These are phyloP conservation scores for Lenwebbia sp. DNA, from an alignment of 345 rosid species.

Conservation along the genomic window DNA sequence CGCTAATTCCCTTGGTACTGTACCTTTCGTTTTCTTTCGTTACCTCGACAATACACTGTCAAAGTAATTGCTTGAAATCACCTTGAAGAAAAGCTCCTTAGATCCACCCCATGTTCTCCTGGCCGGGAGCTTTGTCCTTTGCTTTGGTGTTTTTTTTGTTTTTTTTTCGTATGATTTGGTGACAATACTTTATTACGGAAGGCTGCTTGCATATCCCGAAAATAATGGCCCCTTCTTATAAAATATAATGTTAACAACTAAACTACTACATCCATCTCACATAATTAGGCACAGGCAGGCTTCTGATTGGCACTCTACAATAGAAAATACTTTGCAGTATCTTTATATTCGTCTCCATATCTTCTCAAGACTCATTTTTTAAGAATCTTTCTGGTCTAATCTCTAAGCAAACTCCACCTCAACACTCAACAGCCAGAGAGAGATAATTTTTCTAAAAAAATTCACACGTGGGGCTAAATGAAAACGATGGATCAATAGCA, in stretches of 20 bases:
- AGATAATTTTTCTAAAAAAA: neutral
- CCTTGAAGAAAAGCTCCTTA: neutral
- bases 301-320: neutral
- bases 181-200: neutral
- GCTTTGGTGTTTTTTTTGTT: neutral
- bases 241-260: neutral
- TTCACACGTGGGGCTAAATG: neutral
- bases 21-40: neutral
- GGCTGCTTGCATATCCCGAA: neutral
- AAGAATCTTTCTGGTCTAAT: neutral
- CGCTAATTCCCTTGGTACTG: neutral
- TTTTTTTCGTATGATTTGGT: neutral
- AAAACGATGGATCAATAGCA: neutral
- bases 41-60: neutral
- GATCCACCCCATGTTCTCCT: neutral
- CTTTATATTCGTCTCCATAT: neutral
- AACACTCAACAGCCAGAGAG: neutral
- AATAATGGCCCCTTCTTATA: neutral
- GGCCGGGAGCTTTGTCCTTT: neutral
- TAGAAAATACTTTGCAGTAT: neutral
- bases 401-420: neutral
- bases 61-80: neutral
- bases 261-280: neutral
- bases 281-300: neutral
- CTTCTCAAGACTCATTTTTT: neutral